phyloP scores from a whole-genome alignment of 345 rosid genomes.

The Ricinus communis region DNA sequence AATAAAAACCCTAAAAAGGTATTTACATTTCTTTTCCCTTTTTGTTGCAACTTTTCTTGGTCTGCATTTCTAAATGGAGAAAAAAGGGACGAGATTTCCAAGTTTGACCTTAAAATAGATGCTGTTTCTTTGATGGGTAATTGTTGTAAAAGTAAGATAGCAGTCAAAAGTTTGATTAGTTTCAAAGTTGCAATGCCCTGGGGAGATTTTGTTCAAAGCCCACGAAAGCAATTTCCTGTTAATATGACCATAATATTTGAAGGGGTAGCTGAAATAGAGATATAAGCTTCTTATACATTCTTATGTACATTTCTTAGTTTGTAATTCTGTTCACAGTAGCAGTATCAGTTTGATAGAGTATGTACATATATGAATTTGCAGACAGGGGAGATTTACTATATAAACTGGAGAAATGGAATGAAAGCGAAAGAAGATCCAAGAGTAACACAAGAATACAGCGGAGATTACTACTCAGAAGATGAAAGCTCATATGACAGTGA shows the following conservation, averaged over 20 bases:
- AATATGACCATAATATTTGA: no score
- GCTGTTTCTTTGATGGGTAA: conserved; percentile 5
- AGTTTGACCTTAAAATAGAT: conserved; percentile 6
- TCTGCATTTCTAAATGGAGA: no score
- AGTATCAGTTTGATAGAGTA: no score
- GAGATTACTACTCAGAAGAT: conserved; percentile 46
- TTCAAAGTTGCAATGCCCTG: not conserved
- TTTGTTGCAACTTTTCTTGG: not conserved
- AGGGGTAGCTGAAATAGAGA: no score
- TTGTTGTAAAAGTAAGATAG: not conserved
- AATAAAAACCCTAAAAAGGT: conserved; percentile 35
- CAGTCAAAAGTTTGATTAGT: not conserved
- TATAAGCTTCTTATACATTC: no score
- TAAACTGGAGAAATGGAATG: conserved; percentile 74
- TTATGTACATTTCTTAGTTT: no score
- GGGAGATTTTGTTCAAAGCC: no score
- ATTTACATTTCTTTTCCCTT: not conserved
- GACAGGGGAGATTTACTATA: conserved; percentile 61
- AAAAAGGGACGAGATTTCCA: no score
- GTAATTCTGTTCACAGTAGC: no score
- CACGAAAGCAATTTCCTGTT: no score
- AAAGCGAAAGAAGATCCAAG: conserved; percentile 71
- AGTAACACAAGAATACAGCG: conserved; percentile 34
- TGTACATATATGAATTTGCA: no score
- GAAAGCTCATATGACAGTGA: conserved; percentile 64